A percentile compares a stretch with the other conserved stretches of the same genome.
Evolutionary conservation across 2,329 filamentous ascomycete species (phyloP).

Genomic region (Onygenales sp.): DNA sequence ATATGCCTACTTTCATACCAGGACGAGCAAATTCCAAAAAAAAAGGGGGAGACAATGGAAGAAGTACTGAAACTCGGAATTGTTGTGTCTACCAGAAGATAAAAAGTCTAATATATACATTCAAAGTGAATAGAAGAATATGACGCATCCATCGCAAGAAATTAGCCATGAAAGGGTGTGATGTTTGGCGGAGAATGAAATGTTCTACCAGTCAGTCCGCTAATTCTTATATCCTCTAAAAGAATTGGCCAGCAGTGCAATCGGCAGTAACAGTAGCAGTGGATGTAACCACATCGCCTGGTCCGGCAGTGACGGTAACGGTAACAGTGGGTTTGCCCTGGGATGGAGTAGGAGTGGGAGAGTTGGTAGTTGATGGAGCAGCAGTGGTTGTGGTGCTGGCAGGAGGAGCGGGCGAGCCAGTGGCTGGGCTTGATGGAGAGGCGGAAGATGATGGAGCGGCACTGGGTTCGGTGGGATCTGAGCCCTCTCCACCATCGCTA

Average conservation of each 20-base stretch:
- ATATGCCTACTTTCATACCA: too few relatives aligned
- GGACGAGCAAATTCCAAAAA: too few relatives aligned
- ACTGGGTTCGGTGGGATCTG: not conserved
- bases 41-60: too few relatives aligned
- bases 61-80: too few relatives aligned
- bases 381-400: not conserved
- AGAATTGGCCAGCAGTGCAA: not conserved
- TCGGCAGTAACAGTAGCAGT: not conserved
- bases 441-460: not conserved
- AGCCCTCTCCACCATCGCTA: slow-evolving; percentile 7
- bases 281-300: not conserved
- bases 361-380: not conserved
- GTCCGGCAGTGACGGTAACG: not conserved
- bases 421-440: not conserved
- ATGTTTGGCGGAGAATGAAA: too few relatives aligned
- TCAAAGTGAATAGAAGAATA: too few relatives aligned
- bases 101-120: too few relatives aligned
- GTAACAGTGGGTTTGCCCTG: not conserved
- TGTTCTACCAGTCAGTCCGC: too few relatives aligned
- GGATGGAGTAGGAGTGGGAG: not conserved
- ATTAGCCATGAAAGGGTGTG: too few relatives aligned
- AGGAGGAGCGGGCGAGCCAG: not conserved
- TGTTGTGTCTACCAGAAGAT: too few relatives aligned
- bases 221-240: not conserved
- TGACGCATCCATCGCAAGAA: too few relatives aligned